Evolutionary conservation across 768 basidiomycete species (phyloP), one percentile per base, ranked within the genome.

Genomic region (Lepiota venenata): DNA sequence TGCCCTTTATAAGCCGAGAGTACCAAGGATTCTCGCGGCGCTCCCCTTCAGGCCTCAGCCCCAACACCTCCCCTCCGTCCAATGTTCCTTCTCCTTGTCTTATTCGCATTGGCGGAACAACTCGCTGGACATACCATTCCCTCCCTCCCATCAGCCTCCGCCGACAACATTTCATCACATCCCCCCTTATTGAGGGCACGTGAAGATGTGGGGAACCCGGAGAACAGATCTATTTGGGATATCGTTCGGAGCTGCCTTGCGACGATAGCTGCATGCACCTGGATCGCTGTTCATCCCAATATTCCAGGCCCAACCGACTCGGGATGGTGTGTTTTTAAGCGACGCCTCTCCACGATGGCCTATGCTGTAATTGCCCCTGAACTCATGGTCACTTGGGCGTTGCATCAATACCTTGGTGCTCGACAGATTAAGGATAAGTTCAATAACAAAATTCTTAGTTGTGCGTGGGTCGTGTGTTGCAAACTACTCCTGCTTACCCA

Each of bases 281-380:
- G 53, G 57, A 37, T 58, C 9, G 48, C 48, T n/a, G 37, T 51
- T 35, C 57, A 58, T 36, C 54, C 53, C 11, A 55, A 58, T 16
- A 50, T 58, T 8, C 48, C 52, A 15, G 48, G 49, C 16, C 39
- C 22, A 4, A 29, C 25, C 14, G 44, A 46, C 14, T 41, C 39
- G 18, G 16, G 41, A 42, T n/a, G 16, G 18, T 6, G 21, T 20
- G 9, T 8, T 21, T n/a, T 11, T 18, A 40, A 22, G 45, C 47
- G 29, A 5, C 21, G 47, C 5, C 11, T 36, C 4, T 18, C 18
- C n/a, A 27, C 37, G 2, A 49, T 49, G 47, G 11, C 37, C 37
- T 49, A 36, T 14, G 47, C 15, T 29, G 2, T 49, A n/a, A 18
- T 61, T 8, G 56, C 51, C 2, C 63, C 63, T 5, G 63, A 64